Evolutionary conservation across 1,284 basidiomycete genomes (phyloP).

Genomic region (Malassezia arunalokei): DNA sequence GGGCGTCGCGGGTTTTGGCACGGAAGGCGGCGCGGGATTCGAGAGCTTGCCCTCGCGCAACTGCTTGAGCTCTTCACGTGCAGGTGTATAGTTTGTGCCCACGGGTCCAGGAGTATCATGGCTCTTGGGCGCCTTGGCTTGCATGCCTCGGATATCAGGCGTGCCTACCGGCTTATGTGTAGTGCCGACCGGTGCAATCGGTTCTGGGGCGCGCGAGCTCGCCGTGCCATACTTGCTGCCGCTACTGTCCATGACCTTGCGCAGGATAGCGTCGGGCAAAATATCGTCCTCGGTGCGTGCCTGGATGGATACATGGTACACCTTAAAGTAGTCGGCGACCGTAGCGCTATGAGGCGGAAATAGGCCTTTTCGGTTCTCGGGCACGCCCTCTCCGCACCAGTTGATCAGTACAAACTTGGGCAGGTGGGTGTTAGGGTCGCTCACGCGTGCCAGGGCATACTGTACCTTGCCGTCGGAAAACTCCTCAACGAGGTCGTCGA

Average conservation of each 20-base stretch:
- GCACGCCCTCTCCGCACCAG: constrained; percentile 82
- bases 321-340: constrained; percentile 69
- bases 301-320: constrained; percentile 72
- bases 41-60: constrained; percentile 24
- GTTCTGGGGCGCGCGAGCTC: constrained; percentile 33
- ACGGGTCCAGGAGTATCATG: constrained; percentile 27
- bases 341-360: constrained; percentile 75
- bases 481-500: constrained; percentile 84
- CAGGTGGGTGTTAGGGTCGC: constrained; percentile 77
- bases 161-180: constrained; percentile 41
- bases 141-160: constrained; percentile 40
- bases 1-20: not conserved
- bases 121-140: constrained; percentile 22
- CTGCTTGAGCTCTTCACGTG: constrained; percentile 36
- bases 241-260: constrained; percentile 73
- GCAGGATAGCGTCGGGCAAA: constrained; percentile 51
- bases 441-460: constrained; percentile 80
- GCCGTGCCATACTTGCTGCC: constrained; percentile 66
- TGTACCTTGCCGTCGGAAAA: constrained; percentile 90
- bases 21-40: constrained; percentile 10
- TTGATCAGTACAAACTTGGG: constrained; percentile 74
- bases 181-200: constrained; percentile 34
- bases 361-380: constrained; percentile 77
- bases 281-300: constrained; percentile 71
- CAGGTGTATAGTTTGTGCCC: constrained; percentile 32